These are phyloP conservation scores for Saccharomycodes ludwigii DNA, from an alignment of 805 yeast genomes.

Conservation along the genomic window DNA sequence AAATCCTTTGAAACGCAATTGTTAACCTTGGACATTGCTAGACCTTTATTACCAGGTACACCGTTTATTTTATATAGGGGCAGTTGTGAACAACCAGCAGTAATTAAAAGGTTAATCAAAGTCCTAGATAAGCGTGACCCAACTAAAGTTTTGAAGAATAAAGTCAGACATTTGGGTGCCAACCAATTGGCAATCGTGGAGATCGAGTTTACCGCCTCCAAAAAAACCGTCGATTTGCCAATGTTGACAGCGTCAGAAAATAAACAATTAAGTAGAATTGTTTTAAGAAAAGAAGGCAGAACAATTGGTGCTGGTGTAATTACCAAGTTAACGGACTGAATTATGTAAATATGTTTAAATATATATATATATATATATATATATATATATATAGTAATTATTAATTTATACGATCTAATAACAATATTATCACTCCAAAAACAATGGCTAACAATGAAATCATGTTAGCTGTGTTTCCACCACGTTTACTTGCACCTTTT, in stretches of 20 bases:
- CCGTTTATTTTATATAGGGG: conserved; percentile 70
- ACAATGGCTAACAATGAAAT: conserved; percentile 42
- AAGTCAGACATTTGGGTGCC: conserved; percentile 86
- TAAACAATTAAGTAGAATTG: conserved; percentile 91
- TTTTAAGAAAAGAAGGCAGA: conserved; percentile 94
- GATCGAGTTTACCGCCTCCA: conserved; percentile 62
- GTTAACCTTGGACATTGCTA: conserved; percentile 48
- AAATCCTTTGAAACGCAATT: conserved; percentile 43
- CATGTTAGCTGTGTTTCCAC: conserved; percentile 47
- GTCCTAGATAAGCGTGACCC: conserved; percentile 64
- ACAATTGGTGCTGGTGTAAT: conserved; percentile 97
- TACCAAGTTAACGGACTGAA: conserved; percentile 36
- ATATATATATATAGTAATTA: not conserved
- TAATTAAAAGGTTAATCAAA: conserved; percentile 36
- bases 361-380: not conserved
- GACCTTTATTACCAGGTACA: conserved; percentile 73
- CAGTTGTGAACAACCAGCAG: conserved; percentile 58
- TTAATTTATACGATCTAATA: conserved; percentile 37
- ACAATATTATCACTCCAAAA: conserved; percentile 43
- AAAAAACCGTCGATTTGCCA: conserved; percentile 28
- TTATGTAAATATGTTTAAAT: not conserved
- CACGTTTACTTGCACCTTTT: conserved; percentile 52
- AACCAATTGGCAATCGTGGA: conserved; percentile 95
- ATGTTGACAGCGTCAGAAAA: conserved; percentile 76
- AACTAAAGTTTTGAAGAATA: conserved; percentile 84